Evolutionary conservation across 768 basidiomycete genomes (phyloP), one percentile per base, ranked within the genome.

Genomic region (Suillus bovinus): DNA sequence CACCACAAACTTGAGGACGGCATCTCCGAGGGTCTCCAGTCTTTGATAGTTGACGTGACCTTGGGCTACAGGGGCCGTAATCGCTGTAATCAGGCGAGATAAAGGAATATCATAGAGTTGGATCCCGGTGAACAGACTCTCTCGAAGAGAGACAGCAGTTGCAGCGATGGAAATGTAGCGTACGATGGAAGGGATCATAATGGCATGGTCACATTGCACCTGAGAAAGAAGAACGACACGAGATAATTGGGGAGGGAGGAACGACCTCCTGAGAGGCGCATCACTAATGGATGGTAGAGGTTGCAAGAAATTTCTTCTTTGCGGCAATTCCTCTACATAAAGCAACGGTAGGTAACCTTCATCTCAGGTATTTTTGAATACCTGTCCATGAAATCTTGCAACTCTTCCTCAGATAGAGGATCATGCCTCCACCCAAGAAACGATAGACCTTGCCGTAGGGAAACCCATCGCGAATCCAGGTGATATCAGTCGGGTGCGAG

Each of bases 21-120:
- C 85, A 67, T 93, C 91, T 1, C 91, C 91, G 5, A 93, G 80
- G 0, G 86, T 86, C 69, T 93, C 91, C 17, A 91, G 76, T 4
- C 90, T 83, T 69, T 93, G 85, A 66, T 93, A 92, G 67, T 91
- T 86, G 29, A 55, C 67, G 17, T 56, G 71, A 68, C 89, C 90
- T 41, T 83, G 82, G 1, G 90, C 81, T 2, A 79, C 79, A 0
- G 90, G 86, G 0, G 89, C 85, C 0, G 87, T 88, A 17, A 84
- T 76, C 0, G 91, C 90, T 0, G 78, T 79, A 4, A 77, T 76
- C 38, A 93, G 74, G 5, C 84, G 70, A 0, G 71, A 22, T 10
- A 81, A 64, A 4, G 88, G 84, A 55, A 90, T 81, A 3, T 65
- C 62, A 24, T 72, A 69, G 0, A 88, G 74, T 1, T 79, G 76